Base-by-base conservation (phyloP, 2,329 filamentous ascomycete genomes). In the Xylariaceae sp. region DNA sequence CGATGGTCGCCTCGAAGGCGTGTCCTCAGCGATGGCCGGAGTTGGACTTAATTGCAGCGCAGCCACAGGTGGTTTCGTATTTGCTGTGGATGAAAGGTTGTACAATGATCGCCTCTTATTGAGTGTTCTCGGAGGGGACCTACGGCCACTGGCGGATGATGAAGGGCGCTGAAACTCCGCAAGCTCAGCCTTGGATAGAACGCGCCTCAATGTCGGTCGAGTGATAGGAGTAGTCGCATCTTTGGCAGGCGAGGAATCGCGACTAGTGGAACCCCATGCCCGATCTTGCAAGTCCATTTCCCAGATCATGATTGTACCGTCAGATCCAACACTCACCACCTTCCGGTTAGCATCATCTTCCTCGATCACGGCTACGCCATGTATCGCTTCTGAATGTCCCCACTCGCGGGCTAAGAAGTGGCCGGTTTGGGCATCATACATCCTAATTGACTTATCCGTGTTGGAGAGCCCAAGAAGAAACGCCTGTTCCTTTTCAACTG, bases 331-430 rank as follows among this genome's bases (percentile, higher is more conserved):
- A 60, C 87, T 92, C 46, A 93, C 82, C 35, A 91, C 74, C 55
- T 79, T 81, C 46, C 81, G 81, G 21, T 76, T 73, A 13, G 78
- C 76, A 13, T 83, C 81, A 0, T 80, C 77, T 6, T 78, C 78
- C 49, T 88, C 83, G 9, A 93, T 70, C 15, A 97, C 74, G 3
- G 88, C 82, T 15, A 95, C 85, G 55, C 92, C 92, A 45, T 90
- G 96, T 59, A 99, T 91, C 7, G 92, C 89, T 68, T 97, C 92
- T 0, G 92, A 96, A 64, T 99, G 94, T 1, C 94, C 94, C 84
- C 92, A 97, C 73, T 97, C 94, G 33, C 91, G 85, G 44, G 92
- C 89, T 23, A 97, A 75, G 52, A 99, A 87, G 1, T 77, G 75
- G 7, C 93, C 92, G 35, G 84, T 86, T 57, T 88, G 86, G 24